These are phyloP conservation scores for Balakata baccata DNA, from an alignment of 345 rosid genomes.

Conservation along the genomic window DNA sequence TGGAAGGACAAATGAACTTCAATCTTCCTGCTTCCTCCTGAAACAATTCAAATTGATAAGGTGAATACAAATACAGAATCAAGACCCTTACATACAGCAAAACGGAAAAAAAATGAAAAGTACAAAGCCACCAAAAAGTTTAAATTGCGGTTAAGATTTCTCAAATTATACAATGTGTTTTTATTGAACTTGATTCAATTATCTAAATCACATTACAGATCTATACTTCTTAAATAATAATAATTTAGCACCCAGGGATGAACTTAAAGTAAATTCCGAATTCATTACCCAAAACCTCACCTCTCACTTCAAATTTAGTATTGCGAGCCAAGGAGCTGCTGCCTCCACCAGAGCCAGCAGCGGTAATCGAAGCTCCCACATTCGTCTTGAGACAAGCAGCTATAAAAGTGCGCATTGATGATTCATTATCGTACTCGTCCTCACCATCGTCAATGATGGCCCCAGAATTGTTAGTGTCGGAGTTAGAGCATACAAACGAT, in stretches of 20 bases:
- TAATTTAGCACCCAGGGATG: neutral
- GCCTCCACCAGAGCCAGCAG: slow-evolving; percentile 28
- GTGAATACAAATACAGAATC: neutral
- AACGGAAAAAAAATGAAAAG: neutral
- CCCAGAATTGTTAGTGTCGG: slow-evolving; percentile 83
- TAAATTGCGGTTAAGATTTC: neutral
- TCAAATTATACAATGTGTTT: neutral
- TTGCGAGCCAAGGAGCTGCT: slow-evolving; percentile 39
- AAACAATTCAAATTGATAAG: slow-evolving; percentile 9
- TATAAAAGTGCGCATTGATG: slow-evolving; percentile 85
- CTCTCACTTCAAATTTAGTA: slow-evolving; percentile 78
- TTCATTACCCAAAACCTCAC: slow-evolving; percentile 27
- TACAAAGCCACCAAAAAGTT: neutral
- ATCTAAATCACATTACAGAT: neutral
- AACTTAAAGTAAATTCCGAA: neutral
- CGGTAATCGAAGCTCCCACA: slow-evolving; percentile 32
- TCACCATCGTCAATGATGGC: slow-evolving; percentile 89
- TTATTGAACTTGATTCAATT: neutral
- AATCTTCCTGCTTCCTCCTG: slow-evolving; percentile 93
- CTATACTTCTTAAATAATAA: neutral
- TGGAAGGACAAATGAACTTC: slow-evolving; percentile 73
- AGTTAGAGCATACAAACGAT: too few relatives aligned
- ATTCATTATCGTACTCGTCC: slow-evolving; percentile 75
- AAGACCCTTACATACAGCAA: neutral
- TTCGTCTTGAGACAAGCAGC: slow-evolving; percentile 67